Conservation (phyloP, 805 yeast species). For the Kluyveromyces wickerhamii region DNA sequence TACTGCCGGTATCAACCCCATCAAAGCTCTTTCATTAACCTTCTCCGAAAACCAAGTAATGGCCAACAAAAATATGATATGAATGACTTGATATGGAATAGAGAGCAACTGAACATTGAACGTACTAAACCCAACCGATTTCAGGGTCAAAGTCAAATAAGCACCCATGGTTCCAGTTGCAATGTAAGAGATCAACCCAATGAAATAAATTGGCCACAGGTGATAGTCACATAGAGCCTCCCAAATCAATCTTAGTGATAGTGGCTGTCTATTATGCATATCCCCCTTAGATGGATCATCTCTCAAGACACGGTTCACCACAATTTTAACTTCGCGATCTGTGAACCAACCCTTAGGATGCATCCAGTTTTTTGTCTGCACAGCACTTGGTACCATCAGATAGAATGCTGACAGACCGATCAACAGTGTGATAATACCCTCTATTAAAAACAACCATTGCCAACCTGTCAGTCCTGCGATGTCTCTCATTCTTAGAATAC, state of each 20-base stretch:
- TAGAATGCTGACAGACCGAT: slow-evolving; percentile 44
- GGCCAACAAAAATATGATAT: slow-evolving; percentile 30
- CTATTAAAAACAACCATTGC: slow-evolving; percentile 62
- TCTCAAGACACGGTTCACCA: slow-evolving; percentile 50
- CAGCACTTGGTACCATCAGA: slow-evolving; percentile 50
- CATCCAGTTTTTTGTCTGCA: slow-evolving; percentile 43
- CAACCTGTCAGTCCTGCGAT: slow-evolving; percentile 43
- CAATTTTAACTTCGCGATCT: slow-evolving; percentile 47
- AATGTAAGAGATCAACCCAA: slow-evolving; percentile 38
- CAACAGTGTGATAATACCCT: slow-evolving; percentile 48
- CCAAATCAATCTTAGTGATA: slow-evolving; percentile 34
- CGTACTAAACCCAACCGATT: slow-evolving; percentile 42
- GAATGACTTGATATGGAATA: slow-evolving; percentile 41
- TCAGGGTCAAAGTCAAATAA: slow-evolving; percentile 44
- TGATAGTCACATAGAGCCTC: slow-evolving; percentile 41
- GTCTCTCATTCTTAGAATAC: slow-evolving; percentile 46
- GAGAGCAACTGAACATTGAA: slow-evolving; percentile 43
- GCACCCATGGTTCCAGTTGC: slow-evolving; percentile 29
- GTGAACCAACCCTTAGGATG: slow-evolving; percentile 48
- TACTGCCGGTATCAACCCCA: slow-evolving; percentile 23
- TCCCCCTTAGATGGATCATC: slow-evolving; percentile 66
- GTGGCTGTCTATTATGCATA: slow-evolving; percentile 53
- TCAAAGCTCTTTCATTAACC: slow-evolving; percentile 25
- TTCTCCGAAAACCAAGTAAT: slow-evolving; percentile 34
- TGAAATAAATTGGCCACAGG: slow-evolving; percentile 47